Conservation (phyloP, 2,329 filamentous ascomycete species). For the Canariomyces notabilis region DNA sequence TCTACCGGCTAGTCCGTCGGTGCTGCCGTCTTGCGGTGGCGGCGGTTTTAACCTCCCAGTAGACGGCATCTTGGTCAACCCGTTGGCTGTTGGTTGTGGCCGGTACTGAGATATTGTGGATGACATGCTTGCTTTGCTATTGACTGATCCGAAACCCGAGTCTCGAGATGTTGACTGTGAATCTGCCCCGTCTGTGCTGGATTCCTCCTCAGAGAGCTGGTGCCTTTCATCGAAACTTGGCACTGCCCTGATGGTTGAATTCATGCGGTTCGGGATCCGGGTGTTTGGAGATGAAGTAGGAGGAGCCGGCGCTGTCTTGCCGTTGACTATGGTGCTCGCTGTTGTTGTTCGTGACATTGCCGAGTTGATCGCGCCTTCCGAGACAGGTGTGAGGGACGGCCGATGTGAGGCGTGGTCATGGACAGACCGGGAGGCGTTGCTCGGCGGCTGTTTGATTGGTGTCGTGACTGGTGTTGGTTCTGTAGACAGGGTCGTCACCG, state of each 20-base stretch:
- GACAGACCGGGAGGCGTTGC: slow-evolving; percentile 14
- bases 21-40: slow-evolving; percentile 7
- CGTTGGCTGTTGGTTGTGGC: slow-evolving; percentile 28
- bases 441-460: slow-evolving; percentile 14
- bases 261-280: slow-evolving; percentile 30
- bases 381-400: slow-evolving; percentile 35
- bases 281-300: slow-evolving; percentile 12
- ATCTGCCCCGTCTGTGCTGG: slow-evolving; percentile 33
- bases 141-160: slow-evolving; percentile 51
- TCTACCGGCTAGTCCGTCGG: slow-evolving; percentile 11
- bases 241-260: slow-evolving; percentile 53
- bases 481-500: slow-evolving; percentile 8
- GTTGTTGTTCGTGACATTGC: slow-evolving; percentile 33
- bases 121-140: slow-evolving; percentile 47
- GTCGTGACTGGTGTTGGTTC: slow-evolving; percentile 15
- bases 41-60: slow-evolving; percentile 35
- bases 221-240: slow-evolving; percentile 46
- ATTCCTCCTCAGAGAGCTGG: slow-evolving; percentile 39
- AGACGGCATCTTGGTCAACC: slow-evolving; percentile 26
- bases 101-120: slow-evolving; percentile 36
- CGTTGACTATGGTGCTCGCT: slow-evolving; percentile 27
- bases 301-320: slow-evolving; percentile 24
- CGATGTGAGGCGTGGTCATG: slow-evolving; percentile 24
- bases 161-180: slow-evolving; percentile 33
- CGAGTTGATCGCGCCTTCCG: slow-evolving; percentile 35